These are phyloP conservation scores for Scheffersomyces illinoinensis DNA, from an alignment of 1,139 yeast species.

Conservation along the genomic window DNA sequence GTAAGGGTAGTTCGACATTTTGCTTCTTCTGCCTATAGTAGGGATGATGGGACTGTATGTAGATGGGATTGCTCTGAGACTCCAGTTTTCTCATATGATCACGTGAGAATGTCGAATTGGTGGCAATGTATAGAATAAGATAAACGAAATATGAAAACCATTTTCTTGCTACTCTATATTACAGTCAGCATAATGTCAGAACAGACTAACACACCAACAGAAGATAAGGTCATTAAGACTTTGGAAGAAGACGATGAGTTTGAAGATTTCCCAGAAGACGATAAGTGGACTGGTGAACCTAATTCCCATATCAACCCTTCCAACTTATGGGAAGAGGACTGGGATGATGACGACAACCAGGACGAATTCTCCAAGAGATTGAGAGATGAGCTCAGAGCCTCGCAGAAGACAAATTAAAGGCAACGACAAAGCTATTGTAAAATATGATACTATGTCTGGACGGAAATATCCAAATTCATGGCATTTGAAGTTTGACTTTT, in stretches of 20 bases:
- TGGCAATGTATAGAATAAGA: not conserved
- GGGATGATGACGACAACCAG: conserved; percentile 92
- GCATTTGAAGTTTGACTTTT: not conserved
- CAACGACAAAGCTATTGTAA: not conserved
- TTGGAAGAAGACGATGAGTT: conserved; percentile 93
- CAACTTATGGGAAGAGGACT: conserved; percentile 87
- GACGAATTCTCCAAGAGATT: conserved; percentile 78
- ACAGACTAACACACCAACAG: conserved; percentile 18
- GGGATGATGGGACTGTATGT: not conserved
- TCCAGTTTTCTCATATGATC: not conserved
- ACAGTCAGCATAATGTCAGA: conserved; percentile 7
- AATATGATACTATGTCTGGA: no score
- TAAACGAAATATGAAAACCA: not conserved
- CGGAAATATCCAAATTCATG: not conserved
- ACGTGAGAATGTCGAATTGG: not conserved
- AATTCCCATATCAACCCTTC: conserved; percentile 44
- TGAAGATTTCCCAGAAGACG: conserved; percentile 89
- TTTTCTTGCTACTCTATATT: not conserved
- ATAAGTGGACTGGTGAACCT: conserved; percentile 46
- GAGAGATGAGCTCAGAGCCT: conserved; percentile 45
- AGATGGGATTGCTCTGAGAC: not conserved
- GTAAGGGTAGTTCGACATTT: not conserved
- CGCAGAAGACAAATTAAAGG: not conserved
- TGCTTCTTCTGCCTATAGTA: not conserved
- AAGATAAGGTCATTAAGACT: conserved; percentile 51